Conservation (phyloP, 2,329 filamentous ascomycete species). For the Neonectria sp. region DNA sequence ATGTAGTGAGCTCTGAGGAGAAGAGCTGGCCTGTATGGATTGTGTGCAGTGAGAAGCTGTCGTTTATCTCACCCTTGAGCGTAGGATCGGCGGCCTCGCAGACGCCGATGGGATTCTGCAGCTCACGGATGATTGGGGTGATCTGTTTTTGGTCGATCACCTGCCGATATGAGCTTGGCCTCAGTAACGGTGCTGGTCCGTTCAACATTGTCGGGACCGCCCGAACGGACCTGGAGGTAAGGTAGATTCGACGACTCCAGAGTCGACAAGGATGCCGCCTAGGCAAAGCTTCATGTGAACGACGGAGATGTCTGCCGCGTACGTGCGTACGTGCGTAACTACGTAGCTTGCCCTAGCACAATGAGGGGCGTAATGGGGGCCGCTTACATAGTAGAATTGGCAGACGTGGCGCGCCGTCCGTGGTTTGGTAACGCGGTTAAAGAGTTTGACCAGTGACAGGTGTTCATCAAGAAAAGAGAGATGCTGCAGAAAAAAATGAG, state of each 20-base stretch:
- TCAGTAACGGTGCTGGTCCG: constrained; percentile 23
- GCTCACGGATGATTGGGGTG: constrained; percentile 35
- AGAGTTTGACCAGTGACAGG: not conserved
- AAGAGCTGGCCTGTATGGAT: constrained; percentile 28
- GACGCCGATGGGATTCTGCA: constrained; percentile 44
- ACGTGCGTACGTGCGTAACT: not conserved
- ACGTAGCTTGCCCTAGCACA: not conserved
- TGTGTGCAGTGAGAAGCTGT: not conserved
- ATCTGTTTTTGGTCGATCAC: constrained; percentile 42
- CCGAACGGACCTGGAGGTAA: constrained; percentile 39
- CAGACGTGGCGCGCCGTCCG: not conserved
- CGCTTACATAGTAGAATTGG: not conserved
- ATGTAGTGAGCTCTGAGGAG: constrained; percentile 24
- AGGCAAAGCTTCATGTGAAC: constrained; percentile 32
- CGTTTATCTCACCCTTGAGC: constrained; percentile 38
- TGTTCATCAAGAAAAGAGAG: not conserved
- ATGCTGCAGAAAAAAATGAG: not conserved
- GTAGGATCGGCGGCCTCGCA: constrained; percentile 42
- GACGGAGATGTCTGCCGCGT: constrained; percentile 5
- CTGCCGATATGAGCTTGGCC: constrained; percentile 36
- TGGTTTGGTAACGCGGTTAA: not conserved
- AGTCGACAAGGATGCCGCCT: constrained; percentile 22
- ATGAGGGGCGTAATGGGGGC: not conserved
- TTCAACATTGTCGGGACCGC: constrained; percentile 43
- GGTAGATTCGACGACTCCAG: constrained; percentile 40